A percentile compares a stretch with the other conserved stretches of the same genome.
Evolutionary conservation across 2,329 filamentous ascomycete genomes (phyloP).

Genomic region (Elsinoe batatas): DNA sequence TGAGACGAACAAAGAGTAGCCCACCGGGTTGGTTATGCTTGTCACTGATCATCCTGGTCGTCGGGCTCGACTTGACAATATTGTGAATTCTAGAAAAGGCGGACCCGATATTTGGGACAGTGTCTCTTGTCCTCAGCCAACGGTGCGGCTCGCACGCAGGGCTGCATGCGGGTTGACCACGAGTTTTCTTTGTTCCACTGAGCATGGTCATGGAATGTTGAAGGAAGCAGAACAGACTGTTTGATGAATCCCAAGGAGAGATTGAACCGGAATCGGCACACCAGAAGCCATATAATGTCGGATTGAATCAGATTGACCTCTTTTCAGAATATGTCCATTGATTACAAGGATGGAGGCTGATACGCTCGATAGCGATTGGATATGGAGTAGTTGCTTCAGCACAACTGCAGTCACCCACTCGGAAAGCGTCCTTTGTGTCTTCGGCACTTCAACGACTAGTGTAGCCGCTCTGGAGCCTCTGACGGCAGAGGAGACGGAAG

Average conservation of each 20-base stretch:
- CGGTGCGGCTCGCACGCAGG: conserved; percentile 6
- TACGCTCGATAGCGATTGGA: too few relatives aligned
- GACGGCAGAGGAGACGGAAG: neutral
- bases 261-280: too few relatives aligned
- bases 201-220: neutral
- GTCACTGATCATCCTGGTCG: neutral
- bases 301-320: too few relatives aligned
- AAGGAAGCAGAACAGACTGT: too few relatives aligned
- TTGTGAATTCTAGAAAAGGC: neutral
- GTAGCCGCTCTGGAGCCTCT: neutral
- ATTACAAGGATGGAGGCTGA: too few relatives aligned
- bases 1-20: conserved; percentile 7
- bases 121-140: conserved; percentile 9
- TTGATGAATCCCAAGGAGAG: too few relatives aligned
- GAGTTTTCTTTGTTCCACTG: neutral
- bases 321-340: too few relatives aligned
- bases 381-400: too few relatives aligned
- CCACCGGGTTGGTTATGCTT: neutral
- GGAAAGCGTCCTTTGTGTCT: neutral
- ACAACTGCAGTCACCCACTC: neutral
- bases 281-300: too few relatives aligned
- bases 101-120: neutral
- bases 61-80: neutral
- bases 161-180: conserved; percentile 3
- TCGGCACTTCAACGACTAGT: neutral